Base-by-base conservation (phyloP, 2,329 filamentous ascomycete species). In the Hypoxylon sp. region DNA sequence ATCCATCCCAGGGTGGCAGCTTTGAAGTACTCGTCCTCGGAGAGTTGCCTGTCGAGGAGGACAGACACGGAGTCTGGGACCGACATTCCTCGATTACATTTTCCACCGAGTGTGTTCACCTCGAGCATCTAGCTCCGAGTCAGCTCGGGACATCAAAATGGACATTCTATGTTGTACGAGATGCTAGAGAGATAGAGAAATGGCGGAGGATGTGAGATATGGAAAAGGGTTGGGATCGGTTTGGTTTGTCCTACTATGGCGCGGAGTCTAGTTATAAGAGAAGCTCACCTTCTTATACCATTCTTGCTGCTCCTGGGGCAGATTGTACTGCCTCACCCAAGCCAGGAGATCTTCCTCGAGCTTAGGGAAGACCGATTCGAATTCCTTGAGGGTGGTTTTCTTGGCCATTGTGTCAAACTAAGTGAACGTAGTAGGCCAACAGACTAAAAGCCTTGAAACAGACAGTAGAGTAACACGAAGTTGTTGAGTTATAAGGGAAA, bases 21-120 rank as follows among this genome's bases (percentile, higher is more conserved):
- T 75, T 93, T 86, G 85, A 97, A 96, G 86, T 95, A 97, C 83
- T 98, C 92, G 65, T 95, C 89, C 70, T 93, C 87, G 72, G 85
- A 88, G 72, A 98, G 89, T 61, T 92, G 84, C 74, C 89, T 85
- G 74, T 82, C 86, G 78, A 95, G 88, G 71, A 98, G 90, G 76
- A 96, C 85, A 72, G 93, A 91, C 72, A 91, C 90, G 51, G 94
- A 96, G 84, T 99, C 96, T 74, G 96, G 92, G 68, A 98, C 95
- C 53, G 95, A 98, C 89, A 99, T 97, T 84, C 96, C 96, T 78
- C 96, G 94, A 85, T 99, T 99, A 86, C 95, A 97, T 87, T 99
- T 99, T 79, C 96, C 96, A 75, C 96, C 96, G 60, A 96, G 85
- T 6, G 93, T 90, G 84, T 99, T 99, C 84, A 89, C 87, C 79